phyloP scores from a whole-genome alignment of 257 asterid genomes.

The Lantana camara region DNA sequence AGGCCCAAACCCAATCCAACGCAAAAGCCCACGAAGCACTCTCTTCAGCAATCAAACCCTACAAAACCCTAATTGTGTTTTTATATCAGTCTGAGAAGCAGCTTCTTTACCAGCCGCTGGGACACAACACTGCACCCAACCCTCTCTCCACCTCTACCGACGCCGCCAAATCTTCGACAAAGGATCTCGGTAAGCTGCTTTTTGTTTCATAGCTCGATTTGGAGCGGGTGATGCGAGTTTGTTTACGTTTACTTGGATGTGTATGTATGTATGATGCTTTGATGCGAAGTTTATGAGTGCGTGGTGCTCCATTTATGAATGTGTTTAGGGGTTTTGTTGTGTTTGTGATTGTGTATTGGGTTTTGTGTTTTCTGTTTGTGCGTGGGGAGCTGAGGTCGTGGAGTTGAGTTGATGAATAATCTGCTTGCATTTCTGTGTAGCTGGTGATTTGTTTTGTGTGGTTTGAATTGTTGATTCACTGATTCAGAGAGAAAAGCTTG shows the following conservation, averaged over 20 bases:
- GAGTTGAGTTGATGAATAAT: not conserved
- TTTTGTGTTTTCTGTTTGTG: not conserved
- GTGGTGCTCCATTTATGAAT: not conserved
- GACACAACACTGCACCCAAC: not conserved
- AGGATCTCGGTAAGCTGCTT: constrained; percentile 25
- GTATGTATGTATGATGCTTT: not conserved
- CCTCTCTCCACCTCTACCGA: no score
- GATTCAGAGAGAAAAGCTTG: no score
- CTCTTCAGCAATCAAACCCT: constrained; percentile 17
- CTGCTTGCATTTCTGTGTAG: not conserved
- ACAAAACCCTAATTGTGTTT: constrained; percentile 26
- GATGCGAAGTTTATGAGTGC: not conserved
- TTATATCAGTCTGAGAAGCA: not conserved
- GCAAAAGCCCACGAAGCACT: no score
- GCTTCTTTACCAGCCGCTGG: constrained; percentile 18
- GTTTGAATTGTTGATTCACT: not conserved
- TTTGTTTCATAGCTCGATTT: not conserved
- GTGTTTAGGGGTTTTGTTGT: not conserved
- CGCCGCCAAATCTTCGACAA: not conserved
- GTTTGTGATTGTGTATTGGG: not conserved
- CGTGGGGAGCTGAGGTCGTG: not conserved
- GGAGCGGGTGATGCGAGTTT: not conserved
- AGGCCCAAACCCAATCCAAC: no score
- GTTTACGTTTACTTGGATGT: not conserved
- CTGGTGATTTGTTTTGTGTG: not conserved